These are phyloP conservation scores for Aegilops umbellulata DNA, from an alignment of 176 grass and related monocot species.

Conservation along the genomic window DNA sequence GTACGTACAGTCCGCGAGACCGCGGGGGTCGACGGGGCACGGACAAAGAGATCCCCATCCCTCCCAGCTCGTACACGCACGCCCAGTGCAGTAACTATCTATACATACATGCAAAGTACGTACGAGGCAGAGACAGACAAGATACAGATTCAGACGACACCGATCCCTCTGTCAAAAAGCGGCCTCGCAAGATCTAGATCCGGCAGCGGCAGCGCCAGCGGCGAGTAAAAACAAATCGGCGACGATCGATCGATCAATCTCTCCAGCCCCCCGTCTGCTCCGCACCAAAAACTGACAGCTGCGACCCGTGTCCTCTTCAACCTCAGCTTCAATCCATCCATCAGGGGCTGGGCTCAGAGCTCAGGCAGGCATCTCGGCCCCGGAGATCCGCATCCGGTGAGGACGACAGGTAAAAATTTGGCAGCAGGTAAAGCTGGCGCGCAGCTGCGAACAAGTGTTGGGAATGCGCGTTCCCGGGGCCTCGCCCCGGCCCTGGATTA, in stretches of 20 bases:
- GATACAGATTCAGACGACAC: conserved; percentile 15
- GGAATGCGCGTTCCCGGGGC: background rate
- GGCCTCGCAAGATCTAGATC: conserved; percentile 34
- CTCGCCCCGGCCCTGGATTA: too few species aligned
- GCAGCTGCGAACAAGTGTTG: background rate
- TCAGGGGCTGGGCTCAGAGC: background rate
- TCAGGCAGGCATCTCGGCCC: background rate
- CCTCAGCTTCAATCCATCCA: background rate
- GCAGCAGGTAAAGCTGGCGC: background rate
- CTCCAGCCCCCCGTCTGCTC: background rate
- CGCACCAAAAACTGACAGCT: conserved; percentile 43
- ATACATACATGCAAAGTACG: background rate
- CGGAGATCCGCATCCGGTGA: background rate
- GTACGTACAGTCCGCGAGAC: background rate
- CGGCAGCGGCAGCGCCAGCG: background rate
- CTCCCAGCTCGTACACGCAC: background rate
- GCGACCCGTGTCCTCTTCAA: conserved; percentile 24
- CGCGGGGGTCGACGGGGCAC: background rate
- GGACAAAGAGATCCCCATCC: background rate
- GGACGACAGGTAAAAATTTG: background rate
- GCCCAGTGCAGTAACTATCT: background rate
- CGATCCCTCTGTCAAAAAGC: conserved; percentile 5
- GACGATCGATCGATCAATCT: background rate
- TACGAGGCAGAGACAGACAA: background rate
- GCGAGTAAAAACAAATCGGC: conserved; percentile 29